phyloP scores from a whole-genome alignment of 163 green algal species.

The Scenedesmus sp. region DNA sequence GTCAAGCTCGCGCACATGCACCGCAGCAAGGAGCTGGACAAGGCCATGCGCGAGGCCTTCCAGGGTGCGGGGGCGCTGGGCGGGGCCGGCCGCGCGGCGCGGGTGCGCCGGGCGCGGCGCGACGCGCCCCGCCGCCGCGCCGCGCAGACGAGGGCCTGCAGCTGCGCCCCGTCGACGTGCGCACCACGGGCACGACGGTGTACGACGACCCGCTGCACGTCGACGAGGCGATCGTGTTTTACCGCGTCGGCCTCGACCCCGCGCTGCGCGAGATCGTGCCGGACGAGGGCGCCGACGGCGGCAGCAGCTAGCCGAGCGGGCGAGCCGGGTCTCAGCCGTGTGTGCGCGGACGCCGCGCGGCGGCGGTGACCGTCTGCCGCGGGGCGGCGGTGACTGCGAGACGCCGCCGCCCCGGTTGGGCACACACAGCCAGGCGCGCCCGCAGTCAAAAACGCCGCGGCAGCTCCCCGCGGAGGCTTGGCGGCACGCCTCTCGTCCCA shows the following conservation, averaged over 20 bases:
- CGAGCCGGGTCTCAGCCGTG: neutral
- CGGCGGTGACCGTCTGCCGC: too few species aligned
- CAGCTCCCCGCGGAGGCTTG: too few species aligned
- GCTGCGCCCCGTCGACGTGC: slow-evolving; percentile 46
- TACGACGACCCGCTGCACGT: slow-evolving; percentile 47
- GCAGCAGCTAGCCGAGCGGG: neutral
- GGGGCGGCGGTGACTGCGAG: too few species aligned
- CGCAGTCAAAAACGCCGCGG: too few species aligned
- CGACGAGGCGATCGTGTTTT: slow-evolving; percentile 49
- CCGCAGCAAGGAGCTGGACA: slow-evolving; percentile 39
- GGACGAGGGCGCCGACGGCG: too few species aligned
- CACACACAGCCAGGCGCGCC: too few species aligned
- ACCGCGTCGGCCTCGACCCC: slow-evolving; percentile 40
- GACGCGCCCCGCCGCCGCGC: too few species aligned
- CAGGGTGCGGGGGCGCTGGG: neutral
- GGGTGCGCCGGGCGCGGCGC: too few species aligned
- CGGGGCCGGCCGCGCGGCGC: too few species aligned
- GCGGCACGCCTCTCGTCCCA: too few species aligned
- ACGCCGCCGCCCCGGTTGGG: too few species aligned
- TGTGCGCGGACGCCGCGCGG: neutral
- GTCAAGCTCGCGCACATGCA: slow-evolving; percentile 45
- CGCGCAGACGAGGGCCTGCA: slow-evolving; percentile 39
- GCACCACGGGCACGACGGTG: slow-evolving; percentile 35
- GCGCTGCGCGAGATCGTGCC: slow-evolving; percentile 23
- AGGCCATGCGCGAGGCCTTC: slow-evolving; percentile 40